Evolutionary conservation across 2,329 filamentous ascomycete species (phyloP).

Genomic region (Ceratocystis harringtonii): DNA sequence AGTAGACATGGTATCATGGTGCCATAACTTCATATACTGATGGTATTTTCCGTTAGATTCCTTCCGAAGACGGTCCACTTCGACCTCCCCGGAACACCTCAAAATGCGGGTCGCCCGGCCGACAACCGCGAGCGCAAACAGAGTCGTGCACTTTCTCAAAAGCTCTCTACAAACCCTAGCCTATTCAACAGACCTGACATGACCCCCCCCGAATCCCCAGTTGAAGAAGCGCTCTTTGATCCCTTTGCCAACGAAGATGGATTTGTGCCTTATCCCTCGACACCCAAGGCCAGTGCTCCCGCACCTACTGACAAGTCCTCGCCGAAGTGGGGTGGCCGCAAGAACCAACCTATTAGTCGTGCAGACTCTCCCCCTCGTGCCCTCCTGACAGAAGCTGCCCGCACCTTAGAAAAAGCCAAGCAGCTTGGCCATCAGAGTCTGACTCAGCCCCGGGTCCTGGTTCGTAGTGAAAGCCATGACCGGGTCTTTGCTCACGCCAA

Average conservation of each 20-base stretch:
- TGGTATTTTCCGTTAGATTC: conserved; percentile 43
- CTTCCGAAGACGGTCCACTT: conserved; percentile 89
- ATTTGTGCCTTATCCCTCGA: conserved; percentile 37
- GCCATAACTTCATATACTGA: background rate
- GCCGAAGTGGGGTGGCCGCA: conserved; percentile 58
- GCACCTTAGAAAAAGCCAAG: conserved; percentile 39
- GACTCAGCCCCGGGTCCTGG: conserved; percentile 36
- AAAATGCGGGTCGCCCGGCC: conserved; percentile 25
- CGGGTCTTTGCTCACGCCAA: conserved; percentile 59
- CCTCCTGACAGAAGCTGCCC: conserved; percentile 55
- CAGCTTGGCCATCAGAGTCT: conserved; percentile 41
- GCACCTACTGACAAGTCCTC: conserved; percentile 61
- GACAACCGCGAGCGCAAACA: conserved; percentile 21
- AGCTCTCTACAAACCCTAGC: conserved; percentile 31
- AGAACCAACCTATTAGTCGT: conserved; percentile 65
- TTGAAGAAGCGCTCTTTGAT: conserved; percentile 32
- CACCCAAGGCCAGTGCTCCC: conserved; percentile 27
- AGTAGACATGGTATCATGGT: background rate
- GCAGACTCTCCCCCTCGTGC: conserved; percentile 60
- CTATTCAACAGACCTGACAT: conserved; percentile 37
- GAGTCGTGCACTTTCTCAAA: conserved; percentile 21
- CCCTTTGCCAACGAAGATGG: conserved; percentile 45
- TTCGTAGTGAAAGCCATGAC: conserved; percentile 49
- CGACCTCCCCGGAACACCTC: conserved; percentile 44
- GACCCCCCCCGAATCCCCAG: conserved; percentile 42